These are phyloP conservation scores for Podospora bellae-mahoneyi DNA, from an alignment of 495 filamentous ascomycete species.

Conservation along the genomic window DNA sequence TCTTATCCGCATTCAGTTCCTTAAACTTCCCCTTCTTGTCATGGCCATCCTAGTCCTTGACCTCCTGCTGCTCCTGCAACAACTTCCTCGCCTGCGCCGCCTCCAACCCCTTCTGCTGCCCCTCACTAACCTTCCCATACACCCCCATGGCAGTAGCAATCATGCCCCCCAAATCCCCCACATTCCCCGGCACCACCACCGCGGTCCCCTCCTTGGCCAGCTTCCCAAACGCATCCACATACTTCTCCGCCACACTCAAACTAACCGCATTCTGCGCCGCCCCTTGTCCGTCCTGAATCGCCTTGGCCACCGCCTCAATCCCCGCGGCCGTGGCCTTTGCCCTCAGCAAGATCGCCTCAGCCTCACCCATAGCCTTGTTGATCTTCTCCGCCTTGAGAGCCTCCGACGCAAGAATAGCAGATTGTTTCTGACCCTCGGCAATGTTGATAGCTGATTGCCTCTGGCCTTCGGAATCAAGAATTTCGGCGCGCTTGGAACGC, in stretches of 20 bases:
- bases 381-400: conserved; percentile 87
- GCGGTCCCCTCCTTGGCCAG: conserved; percentile 91
- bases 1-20: too few relatives aligned
- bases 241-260: conserved; percentile 91
- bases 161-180: conserved; percentile 96
- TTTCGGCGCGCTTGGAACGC: conserved; percentile 93
- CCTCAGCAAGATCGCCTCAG: conserved; percentile 83
- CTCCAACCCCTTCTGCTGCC: conserved; percentile 52
- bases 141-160: conserved; percentile 94
- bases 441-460: conserved; percentile 97
- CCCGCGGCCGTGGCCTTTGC: conserved; percentile 83
- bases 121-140: conserved; percentile 86
- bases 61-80: conserved; percentile 27
- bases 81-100: conserved; percentile 58
- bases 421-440: conserved; percentile 93
- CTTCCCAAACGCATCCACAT: conserved; percentile 90
- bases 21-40: too few relatives aligned
- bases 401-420: conserved; percentile 91
- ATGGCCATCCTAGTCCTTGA: not conserved
- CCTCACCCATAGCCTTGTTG: conserved; percentile 86
- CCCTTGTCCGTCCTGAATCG: conserved; percentile 66
- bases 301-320: conserved; percentile 76
- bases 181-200: conserved; percentile 92
- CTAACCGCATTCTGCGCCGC: conserved; percentile 78
- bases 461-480: conserved; percentile 93